Evolutionary conservation across 148 eudicot genomes (phyloP), one percentile per base, ranked within the genome.

Genomic region (Camellia granthamiana): DNA sequence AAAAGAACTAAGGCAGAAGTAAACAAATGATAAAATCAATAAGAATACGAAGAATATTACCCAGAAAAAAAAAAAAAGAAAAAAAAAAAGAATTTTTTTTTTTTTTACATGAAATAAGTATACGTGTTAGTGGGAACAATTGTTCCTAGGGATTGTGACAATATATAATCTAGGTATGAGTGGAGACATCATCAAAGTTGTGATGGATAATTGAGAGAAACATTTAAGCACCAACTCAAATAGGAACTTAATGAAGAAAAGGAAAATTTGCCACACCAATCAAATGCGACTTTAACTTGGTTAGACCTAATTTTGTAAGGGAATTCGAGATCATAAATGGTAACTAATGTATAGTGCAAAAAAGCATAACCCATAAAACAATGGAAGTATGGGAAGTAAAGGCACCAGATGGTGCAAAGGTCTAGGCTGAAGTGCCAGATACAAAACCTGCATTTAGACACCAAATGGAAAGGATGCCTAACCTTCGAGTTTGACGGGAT

Each of bases 401-500:
- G 60, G 43, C 70, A 3, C 21, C 56, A 21, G 8, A 71, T n/a
- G 56, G 8, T 12, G 23, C 6, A 63, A 77, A 47, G 16, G 44
- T 4, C 42, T 7, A 42, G 79, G 5, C 2, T 5, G 30, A 44
- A 42, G 6, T 68, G 41, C 19, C 52, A 69, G 2, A 21, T 5
- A 7, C 54, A 43, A 9, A 66, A 64, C 6, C 2, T 21, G 56
- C 19, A 30, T 4, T 19, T 2, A 1, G 9, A 71, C 43, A 30
- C 38, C 38, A 30, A 30, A 55, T 19, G 51, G 30, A 8, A 18
- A 70, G 3, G 61, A 42, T 47, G 30, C 30, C 82, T 56, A 21
- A 92, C 98, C 98, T 94, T 94, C 49, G 98, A 88, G 83, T 91
- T 91, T 67, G 88, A 69, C 49, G 98, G 98, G 79, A 92, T 91